phyloP scores from a whole-genome alignment of 1,284 basidiomycete genomes.

The Sporisorium reilianum region DNA sequence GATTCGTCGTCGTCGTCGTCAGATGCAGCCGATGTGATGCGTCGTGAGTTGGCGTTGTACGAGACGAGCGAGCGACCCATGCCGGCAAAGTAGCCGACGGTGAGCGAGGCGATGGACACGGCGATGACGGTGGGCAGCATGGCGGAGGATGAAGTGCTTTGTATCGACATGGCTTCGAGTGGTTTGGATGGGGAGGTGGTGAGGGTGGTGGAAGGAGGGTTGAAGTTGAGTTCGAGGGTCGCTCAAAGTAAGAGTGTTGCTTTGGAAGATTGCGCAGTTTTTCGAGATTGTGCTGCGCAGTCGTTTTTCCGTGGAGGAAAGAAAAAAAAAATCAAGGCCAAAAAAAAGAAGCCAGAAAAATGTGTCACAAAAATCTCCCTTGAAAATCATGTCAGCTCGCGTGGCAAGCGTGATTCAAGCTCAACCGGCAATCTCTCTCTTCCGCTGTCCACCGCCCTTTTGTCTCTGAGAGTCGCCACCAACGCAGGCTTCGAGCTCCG shows the following conservation, averaged over 20 bases:
- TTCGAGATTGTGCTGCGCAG: too few relatives aligned
- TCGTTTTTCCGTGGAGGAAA: too few relatives aligned
- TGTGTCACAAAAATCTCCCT: neutral
- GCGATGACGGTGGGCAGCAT: slow-evolving; percentile 46
- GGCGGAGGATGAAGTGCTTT: slow-evolving; percentile 8
- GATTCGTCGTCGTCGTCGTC: slow-evolving; percentile 31
- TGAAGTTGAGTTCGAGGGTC: neutral
- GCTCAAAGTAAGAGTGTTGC: slow-evolving; percentile 8
- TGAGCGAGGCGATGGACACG: slow-evolving; percentile 53
- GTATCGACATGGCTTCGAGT: slow-evolving; percentile 25
- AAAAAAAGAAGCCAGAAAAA: neutral
- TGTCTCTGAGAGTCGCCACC: too few relatives aligned
- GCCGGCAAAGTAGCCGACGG: slow-evolving; percentile 59
- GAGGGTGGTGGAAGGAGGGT: neutral
- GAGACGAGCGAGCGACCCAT: slow-evolving; percentile 54
- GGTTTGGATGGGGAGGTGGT: neutral
- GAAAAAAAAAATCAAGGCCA: neutral
- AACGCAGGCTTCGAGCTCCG: too few relatives aligned
- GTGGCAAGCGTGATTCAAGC: too few relatives aligned
- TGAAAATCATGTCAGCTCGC: neutral
- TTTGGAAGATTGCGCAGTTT: too few relatives aligned
- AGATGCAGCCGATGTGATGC: slow-evolving; percentile 18
- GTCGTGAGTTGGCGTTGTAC: slow-evolving; percentile 48
- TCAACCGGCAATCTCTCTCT: neutral
- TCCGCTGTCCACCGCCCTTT: neutral